phyloP scores from a whole-genome alignment of 768 basidiomycete genomes.

The Cystobasidium ongulense region DNA sequence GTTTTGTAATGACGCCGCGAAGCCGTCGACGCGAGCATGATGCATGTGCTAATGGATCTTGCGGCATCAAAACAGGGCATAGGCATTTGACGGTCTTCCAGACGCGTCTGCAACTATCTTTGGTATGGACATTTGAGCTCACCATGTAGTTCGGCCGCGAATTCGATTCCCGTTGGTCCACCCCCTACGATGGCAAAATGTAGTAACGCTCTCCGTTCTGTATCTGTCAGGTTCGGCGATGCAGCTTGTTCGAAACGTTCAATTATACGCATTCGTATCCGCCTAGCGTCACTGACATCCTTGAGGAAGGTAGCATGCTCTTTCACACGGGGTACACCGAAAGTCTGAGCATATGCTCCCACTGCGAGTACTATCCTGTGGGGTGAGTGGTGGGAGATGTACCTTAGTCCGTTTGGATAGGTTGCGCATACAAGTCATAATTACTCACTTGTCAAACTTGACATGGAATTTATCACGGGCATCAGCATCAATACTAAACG shows the following conservation, averaged over 20 bases:
- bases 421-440: not conserved
- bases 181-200: conserved; percentile 80
- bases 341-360: conserved; percentile 71
- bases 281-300: conserved; percentile 52
- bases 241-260: conserved; percentile 76
- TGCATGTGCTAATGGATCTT: no score
- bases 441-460: not conserved
- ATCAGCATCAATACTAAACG: not conserved
- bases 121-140: no score
- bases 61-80: no score
- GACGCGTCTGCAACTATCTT: no score
- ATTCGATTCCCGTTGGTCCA: conserved; percentile 59
- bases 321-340: conserved; percentile 53
- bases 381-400: no score
- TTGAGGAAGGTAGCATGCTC: conserved; percentile 74
- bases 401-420: conserved; percentile 49
- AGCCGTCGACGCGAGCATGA: no score
- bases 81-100: no score
- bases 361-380: conserved; percentile 63
- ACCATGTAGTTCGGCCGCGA: conserved; percentile 65
- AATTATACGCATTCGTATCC: conserved; percentile 35
- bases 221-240: conserved; percentile 66
- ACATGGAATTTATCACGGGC: conserved; percentile 12
- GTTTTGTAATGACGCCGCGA: no score
- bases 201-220: conserved; percentile 64